Base-by-base conservation (phyloP, 1,284 basidiomycete species). In the Lignosus rhinocerotis region DNA sequence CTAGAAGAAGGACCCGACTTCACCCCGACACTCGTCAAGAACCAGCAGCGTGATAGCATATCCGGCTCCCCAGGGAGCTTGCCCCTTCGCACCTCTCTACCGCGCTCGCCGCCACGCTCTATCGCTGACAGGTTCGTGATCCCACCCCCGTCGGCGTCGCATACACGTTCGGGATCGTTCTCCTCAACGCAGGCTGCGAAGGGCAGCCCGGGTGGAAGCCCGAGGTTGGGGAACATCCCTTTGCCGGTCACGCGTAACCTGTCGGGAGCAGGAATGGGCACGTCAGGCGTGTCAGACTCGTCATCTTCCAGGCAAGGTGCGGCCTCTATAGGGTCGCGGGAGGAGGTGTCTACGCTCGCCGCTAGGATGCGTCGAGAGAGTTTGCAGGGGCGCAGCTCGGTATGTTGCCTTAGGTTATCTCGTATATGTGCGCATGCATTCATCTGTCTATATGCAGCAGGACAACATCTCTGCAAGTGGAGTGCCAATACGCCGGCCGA, bases 21-120 rank as follows among this genome's bases (percentile, higher is more conserved):
- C 66, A 84, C 84, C 8, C 86, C 86, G 0, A 90, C 87, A 0
- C 75, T 89, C 14, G 72, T 71, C 32, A 81, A 76, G 77, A 80
- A 82, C 62, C 78, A 79, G 54, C 82, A 83, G 56, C 74, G 80
- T 14, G 78, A 82, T 53, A 82, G 80, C 31, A 65, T 80, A 55
- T 74, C 81, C 39, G 71, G 77, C 42, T 76, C 78, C 1, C 79
- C 80, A 0, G 72, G 75, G 8, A 80, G 78, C 63, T 68, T 80
- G 36, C 76, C 77, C 6, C 60, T 74, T 36, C 75, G 78, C 38
- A 75, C 76, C 0, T 78, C 76, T 32, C 67, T 77, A 10, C 79
- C 75, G 34, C 77, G 72, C 48, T 78, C 78, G 14, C 80, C 78
- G 0, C 78, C 76, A 1, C 70, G 70, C 31, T 74, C 78, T 10